Conservation (phyloP, 169 alveolate species). For the Plasmodium knowlesi region DNA sequence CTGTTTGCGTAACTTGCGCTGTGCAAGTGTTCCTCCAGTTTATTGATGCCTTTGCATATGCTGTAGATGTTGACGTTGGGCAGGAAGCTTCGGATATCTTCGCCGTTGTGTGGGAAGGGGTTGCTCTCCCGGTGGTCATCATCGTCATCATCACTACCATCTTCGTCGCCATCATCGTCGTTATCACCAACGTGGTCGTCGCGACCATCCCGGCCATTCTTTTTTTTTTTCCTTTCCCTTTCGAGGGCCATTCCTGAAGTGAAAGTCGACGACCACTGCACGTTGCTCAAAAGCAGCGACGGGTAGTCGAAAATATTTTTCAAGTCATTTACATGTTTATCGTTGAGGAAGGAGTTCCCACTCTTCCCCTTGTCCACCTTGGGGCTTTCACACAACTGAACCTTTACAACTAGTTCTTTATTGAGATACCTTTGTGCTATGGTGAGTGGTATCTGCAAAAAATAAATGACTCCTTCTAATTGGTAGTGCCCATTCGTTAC, state of each 20-base stretch:
- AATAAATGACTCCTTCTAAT: conserved; percentile 28
- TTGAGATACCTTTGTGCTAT: conserved; percentile 37
- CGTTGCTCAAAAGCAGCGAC: conserved; percentile 18
- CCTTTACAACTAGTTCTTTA: conserved; percentile 10
- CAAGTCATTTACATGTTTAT: conserved; percentile 28
- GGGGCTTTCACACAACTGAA: conserved; percentile 11
- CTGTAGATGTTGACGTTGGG: conserved; percentile 12
- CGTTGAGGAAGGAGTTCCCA: conserved; percentile 2
- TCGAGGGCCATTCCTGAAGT: conserved; percentile 17
- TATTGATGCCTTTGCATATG: conserved; percentile 29
- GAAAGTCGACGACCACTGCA: conserved; percentile 56
- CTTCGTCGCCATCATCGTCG: background rate
- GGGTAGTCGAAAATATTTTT: conserved; percentile 33
- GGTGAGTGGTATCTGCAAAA: conserved; percentile 26
- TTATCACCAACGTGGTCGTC: background rate
- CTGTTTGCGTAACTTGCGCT: conserved; percentile 5
- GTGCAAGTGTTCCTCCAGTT: conserved; percentile 30
- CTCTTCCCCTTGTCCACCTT: background rate
- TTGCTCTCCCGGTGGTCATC: background rate
- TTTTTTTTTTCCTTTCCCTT: background rate
- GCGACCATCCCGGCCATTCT: background rate
- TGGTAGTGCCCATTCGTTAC: background rate
- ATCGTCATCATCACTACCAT: conserved; percentile 2
- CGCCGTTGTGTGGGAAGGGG: conserved; percentile 5
- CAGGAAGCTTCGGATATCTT: conserved; percentile 20